Conservation (phyloP, 352 stramenopile species). For the Aphanomyces astaci region DNA sequence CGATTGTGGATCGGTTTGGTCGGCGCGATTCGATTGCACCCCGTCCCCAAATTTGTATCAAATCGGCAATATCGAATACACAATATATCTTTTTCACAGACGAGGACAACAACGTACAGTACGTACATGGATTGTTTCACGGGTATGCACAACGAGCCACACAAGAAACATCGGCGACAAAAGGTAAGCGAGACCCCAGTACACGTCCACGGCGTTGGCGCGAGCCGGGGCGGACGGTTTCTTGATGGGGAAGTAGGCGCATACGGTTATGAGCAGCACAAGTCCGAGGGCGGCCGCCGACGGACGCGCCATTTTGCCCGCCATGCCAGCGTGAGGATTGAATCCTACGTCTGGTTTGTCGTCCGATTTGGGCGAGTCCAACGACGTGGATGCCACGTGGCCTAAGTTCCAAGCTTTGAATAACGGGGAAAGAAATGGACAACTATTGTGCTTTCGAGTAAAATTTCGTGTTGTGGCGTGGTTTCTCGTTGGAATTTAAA, state of each 20-base stretch:
- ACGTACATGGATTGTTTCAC: neutral
- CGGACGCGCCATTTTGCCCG: neutral
- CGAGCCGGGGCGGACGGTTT: neutral
- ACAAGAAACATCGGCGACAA: neutral
- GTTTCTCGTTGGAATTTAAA: too few species aligned
- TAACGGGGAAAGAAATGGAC: too few species aligned
- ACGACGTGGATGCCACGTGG: constrained; percentile 24
- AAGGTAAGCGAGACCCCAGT: constrained; percentile 4
- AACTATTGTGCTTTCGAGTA: too few species aligned
- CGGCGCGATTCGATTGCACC: too few species aligned
- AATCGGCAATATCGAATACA: too few species aligned
- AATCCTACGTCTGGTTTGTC: neutral
- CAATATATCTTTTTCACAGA: too few species aligned
- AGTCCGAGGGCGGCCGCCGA: neutral
- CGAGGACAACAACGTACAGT: neutral
- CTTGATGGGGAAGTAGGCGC: neutral
- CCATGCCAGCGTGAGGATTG: neutral
- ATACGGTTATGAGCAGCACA: neutral
- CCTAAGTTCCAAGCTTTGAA: constrained; percentile 47
- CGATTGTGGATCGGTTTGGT: too few species aligned
- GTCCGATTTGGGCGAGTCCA: neutral
- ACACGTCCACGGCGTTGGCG: neutral
- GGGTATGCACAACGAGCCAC: neutral
- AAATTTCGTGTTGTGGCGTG: too few species aligned
- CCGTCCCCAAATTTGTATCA: too few species aligned